A percentile compares a stretch with the other conserved stretches of the same genome.
Evolutionary conservation across 2,329 filamentous ascomycete genomes (phyloP).

Genomic region (Neospermospora avenae): DNA sequence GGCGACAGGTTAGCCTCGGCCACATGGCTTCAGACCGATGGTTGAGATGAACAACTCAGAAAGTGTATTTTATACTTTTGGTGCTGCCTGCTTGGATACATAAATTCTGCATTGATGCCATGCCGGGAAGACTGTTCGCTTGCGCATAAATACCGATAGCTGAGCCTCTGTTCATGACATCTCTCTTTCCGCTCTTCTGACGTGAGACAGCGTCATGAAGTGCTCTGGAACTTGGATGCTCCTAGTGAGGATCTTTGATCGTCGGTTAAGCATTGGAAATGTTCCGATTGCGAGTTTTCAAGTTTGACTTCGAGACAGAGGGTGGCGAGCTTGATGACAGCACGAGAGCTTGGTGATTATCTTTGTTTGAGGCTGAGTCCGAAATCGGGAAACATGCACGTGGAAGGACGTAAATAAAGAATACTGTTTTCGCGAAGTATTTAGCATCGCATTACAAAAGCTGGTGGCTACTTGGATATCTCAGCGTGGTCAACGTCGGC

Average conservation of each 20-base stretch:
- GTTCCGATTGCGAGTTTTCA: not conserved
- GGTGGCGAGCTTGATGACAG: too few species aligned
- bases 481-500: not conserved
- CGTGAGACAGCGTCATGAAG: not conserved
- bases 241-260: not conserved
- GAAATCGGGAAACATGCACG: not conserved
- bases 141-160: not conserved
- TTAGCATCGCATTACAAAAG: too few species aligned
- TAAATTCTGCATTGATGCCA: not conserved
- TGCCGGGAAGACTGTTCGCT: not conserved
- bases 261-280: slow-evolving; percentile 1
- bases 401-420: not conserved
- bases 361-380: too few species aligned
- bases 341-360: too few species aligned
- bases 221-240: not conserved
- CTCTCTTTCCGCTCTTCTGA: not conserved
- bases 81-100: not conserved
- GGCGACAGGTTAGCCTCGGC: too few species aligned
- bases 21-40: not conserved
- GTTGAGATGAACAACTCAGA: not conserved
- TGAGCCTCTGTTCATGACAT: not conserved
- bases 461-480: not conserved
- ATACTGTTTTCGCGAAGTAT: too few species aligned
- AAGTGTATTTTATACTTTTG: not conserved
- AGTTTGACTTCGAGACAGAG: too few species aligned